Base-by-base conservation (phyloP, 192 early-diverging fungal genomes). In the Endogone sp. region DNA sequence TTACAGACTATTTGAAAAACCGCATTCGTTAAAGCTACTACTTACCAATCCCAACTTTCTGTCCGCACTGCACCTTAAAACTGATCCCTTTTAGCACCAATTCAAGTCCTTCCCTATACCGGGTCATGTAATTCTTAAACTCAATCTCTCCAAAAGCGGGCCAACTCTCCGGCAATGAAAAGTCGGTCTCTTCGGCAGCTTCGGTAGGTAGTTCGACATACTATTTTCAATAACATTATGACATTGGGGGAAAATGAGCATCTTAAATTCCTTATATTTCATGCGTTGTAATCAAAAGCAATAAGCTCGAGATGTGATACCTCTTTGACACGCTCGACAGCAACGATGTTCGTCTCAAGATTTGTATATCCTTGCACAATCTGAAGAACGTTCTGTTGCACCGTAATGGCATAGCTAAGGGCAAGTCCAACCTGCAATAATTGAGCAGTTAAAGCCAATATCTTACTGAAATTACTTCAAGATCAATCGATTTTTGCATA, bases 381-480 rank as follows among this genome's bases (percentile, higher is more conserved):
- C 94, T 91, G 94, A 73, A 93, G 92, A 29, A 97, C 71, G 29
- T 91, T 87, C 71, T 95, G 89, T 3, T 94, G 93, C 56, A 93
- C 85, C 24, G 82, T 80, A 1, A 90, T 75, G n/a, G 92, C 81
- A 67, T 93, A 94, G 3, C 83, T 85, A 3, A 92, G 80, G 26
- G 85, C 76, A 54, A 90, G 63, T 13, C 87, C 88, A 13, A 87
- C 85, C 37, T 44, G 13, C 13, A 44, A 4, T 4, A 44, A 44
- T 8, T 44, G 37, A 44, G 79, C 20, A 90, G 63, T 6, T 88
- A 66, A 3, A 88, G n/a, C n/a, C n/a, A n/a, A n/a, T n/a, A n/a
- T n/a, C n/a, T n/a, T n/a, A n/a, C n/a, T n/a, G n/a, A n/a, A n/a
- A n/a, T n/a, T n/a, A n/a, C n/a, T n/a, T n/a, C n/a, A 81, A 2